phyloP scores from a whole-genome alignment of 495 filamentous ascomycete genomes.

The Lichenothelia convexa region DNA sequence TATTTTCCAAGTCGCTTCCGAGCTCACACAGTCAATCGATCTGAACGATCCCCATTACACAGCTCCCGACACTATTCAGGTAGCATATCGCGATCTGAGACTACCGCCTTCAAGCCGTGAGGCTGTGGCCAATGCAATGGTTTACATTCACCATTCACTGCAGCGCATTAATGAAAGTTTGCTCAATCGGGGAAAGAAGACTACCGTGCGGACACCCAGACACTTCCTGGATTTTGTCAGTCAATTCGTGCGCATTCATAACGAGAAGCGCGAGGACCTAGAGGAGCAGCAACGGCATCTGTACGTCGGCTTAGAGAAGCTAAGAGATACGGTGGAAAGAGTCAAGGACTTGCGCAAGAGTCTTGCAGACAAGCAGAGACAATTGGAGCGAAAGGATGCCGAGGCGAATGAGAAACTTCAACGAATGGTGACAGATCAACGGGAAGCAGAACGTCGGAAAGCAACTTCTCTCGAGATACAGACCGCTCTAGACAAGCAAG shows the following conservation, averaged over 20 bases:
- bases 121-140: constrained; percentile 89
- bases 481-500: constrained; percentile 67
- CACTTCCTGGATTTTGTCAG: constrained; percentile 98
- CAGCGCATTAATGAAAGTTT: constrained; percentile 77
- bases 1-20: constrained; percentile 90
- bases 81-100: constrained; percentile 69
- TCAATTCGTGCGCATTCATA: constrained; percentile 93
- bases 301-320: constrained; percentile 92
- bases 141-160: constrained; percentile 91
- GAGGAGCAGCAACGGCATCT: constrained; percentile 97
- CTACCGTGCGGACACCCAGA: constrained; percentile 83
- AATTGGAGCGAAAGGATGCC: constrained; percentile 80
- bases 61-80: constrained; percentile 80
- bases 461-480: constrained; percentile 76
- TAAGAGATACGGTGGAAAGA: constrained; percentile 96
- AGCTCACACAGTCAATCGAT: constrained; percentile 89
- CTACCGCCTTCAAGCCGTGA: constrained; percentile 81
- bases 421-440: constrained; percentile 90
- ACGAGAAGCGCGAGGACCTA: constrained; percentile 93
- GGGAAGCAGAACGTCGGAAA: constrained; percentile 85
- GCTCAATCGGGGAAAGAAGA: constrained; percentile 73
- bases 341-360: constrained; percentile 79
- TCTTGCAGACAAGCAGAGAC: constrained; percentile 79
- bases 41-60: constrained; percentile 68
- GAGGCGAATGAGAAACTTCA: constrained; percentile 96